Conservation (phyloP, 352 stramenopile species). For the Phytophthora europaea region DNA sequence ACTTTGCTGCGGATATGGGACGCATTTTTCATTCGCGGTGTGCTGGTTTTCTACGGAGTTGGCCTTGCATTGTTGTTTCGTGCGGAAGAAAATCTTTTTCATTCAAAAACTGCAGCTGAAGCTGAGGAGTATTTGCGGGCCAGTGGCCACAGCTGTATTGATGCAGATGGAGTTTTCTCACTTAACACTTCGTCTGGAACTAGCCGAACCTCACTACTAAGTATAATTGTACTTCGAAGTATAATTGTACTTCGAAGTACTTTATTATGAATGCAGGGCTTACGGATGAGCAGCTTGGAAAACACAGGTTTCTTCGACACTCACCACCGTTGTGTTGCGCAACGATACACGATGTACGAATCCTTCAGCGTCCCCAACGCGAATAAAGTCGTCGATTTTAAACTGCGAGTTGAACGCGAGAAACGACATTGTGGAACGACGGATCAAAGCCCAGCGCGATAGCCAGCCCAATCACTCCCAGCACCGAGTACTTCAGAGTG, state of each 20-base stretch:
- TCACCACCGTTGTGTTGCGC: constrained; percentile 87
- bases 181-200: constrained; percentile 68
- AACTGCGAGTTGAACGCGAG: constrained; percentile 92
- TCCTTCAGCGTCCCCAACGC: constrained; percentile 76
- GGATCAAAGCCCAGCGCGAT: constrained; percentile 89
- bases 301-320: constrained; percentile 77
- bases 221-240: constrained; percentile 50
- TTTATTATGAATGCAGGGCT: constrained; percentile 50
- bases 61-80: constrained; percentile 75
- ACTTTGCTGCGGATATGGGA: constrained; percentile 77
- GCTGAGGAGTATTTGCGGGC: constrained; percentile 59
- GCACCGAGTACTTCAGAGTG: constrained; percentile 86
- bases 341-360: constrained; percentile 89
- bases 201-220: constrained; percentile 69
- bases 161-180: constrained; percentile 78
- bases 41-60: constrained; percentile 78
- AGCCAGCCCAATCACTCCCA: constrained; percentile 84
- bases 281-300: constrained; percentile 72
- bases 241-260: background rate
- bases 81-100: constrained; percentile 74
- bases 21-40: constrained; percentile 76
- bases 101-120: constrained; percentile 61
- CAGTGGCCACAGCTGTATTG: constrained; percentile 72
- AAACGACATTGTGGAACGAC: constrained; percentile 90
- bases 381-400: constrained; percentile 90